Evolutionary conservation across 1,284 basidiomycete species (phyloP).

Genomic region (Rugosomyces carneus): DNA sequence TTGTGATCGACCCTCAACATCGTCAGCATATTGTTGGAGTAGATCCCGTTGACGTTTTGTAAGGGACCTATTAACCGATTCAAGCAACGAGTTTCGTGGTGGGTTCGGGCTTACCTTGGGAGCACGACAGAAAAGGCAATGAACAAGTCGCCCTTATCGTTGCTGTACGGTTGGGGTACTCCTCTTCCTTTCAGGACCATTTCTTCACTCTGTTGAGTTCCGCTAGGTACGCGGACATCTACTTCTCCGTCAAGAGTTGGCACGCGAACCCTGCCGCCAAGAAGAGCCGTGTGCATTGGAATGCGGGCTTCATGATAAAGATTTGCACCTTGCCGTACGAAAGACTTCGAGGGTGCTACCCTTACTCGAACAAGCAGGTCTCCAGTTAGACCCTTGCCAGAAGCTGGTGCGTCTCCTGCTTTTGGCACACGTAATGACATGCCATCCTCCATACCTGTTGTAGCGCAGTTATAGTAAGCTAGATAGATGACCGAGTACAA

Average conservation of each 20-base stretch:
- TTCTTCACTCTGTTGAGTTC: conserved; percentile 96
- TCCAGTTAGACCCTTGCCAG: conserved; percentile 72
- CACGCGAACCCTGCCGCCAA: conserved; percentile 89
- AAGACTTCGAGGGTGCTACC: conserved; percentile 79
- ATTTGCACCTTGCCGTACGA: conserved; percentile 89
- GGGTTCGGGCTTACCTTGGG: conserved; percentile 60
- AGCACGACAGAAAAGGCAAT: conserved; percentile 87
- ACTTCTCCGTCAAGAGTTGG: conserved; percentile 96
- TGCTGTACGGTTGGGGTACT: conserved; percentile 64
- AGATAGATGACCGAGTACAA: conserved; percentile 15
- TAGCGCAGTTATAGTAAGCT: conserved; percentile 12
- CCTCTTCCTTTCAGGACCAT: conserved; percentile 92
- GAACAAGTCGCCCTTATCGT: conserved; percentile 82
- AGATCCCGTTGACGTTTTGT: conserved; percentile 82
- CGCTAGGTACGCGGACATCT: conserved; percentile 88
- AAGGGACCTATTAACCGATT: conserved; percentile 53
- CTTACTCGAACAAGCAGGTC: conserved; percentile 88
- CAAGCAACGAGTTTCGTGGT: conserved; percentile 12
- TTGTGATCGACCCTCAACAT: conserved; percentile 66
- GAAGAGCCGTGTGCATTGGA: conserved; percentile 86
- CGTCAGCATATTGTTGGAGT: conserved; percentile 88
- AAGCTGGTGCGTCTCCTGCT: conserved; percentile 82
- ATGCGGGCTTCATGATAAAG: conserved; percentile 90
- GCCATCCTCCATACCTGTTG: conserved; percentile 89
- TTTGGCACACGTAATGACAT: conserved; percentile 87